Percentiles rank a stretch among this genome's conserved stretches.
Conservation (phyloP, 2,329 filamentous ascomycete species). For the Microsporum ferrugineum region DNA sequence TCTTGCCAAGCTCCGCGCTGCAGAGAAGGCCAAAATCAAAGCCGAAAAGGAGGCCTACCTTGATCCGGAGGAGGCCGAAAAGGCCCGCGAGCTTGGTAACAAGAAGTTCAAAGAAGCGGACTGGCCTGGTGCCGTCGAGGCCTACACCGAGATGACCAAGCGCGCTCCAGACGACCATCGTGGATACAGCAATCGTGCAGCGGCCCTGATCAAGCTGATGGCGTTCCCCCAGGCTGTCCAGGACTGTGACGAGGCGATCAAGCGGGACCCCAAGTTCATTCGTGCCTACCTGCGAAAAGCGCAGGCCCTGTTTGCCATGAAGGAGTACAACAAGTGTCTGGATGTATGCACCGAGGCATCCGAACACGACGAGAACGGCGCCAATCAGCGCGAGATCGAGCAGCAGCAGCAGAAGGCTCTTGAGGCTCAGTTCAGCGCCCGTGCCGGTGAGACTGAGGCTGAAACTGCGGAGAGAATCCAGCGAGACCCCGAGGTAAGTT, state of each 20-base stretch:
- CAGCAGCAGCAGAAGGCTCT: constrained; percentile 89
- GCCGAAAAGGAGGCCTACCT: constrained; percentile 69
- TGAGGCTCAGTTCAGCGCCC: constrained; percentile 74
- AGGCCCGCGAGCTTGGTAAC: constrained; percentile 89
- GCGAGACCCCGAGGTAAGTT: constrained; percentile 73
- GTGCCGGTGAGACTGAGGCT: constrained; percentile 91
- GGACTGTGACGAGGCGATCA: constrained; percentile 85
- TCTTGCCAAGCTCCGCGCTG: constrained; percentile 78
- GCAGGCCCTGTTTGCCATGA: constrained; percentile 92
- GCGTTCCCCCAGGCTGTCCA: constrained; percentile 87
- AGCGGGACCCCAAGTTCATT: constrained; percentile 84
- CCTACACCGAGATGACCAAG: constrained; percentile 95
- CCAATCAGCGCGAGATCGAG: constrained; percentile 84
- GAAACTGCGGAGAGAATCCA: constrained; percentile 85
- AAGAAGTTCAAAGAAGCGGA: constrained; percentile 94
- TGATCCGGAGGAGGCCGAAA: constrained; percentile 82
- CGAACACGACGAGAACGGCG: constrained; percentile 63
- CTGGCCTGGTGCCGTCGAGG: constrained; percentile 87
- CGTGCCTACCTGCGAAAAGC: constrained; percentile 94
- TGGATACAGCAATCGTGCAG: constrained; percentile 93
- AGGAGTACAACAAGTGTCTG: constrained; percentile 90
- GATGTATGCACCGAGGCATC: constrained; percentile 77
- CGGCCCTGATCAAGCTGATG: constrained; percentile 91
- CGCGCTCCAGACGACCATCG: constrained; percentile 84
- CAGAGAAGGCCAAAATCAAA: constrained; percentile 76